Percentiles rank a stretch among this genome's conserved stretches.
These are phyloP conservation scores for Carex parvula DNA, from an alignment of 176 grass and related monocot species.

Conservation along the genomic window DNA sequence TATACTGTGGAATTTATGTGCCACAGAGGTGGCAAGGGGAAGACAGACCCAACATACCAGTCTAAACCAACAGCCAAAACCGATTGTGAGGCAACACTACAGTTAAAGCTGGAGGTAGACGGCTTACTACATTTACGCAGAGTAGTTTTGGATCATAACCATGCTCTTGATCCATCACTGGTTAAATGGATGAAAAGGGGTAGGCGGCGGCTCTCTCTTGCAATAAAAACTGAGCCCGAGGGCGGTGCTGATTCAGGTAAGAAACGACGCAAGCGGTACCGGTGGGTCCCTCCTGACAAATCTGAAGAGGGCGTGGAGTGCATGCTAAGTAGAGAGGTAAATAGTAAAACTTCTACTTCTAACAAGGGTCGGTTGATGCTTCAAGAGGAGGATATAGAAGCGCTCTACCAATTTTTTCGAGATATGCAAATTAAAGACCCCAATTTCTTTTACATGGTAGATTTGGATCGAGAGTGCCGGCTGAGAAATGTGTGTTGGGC, in stretches of 20 bases:
- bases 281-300: conserved; percentile 46
- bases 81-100: conserved; percentile 76
- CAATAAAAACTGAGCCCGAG: conserved; percentile 37
- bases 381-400: conserved; percentile 42
- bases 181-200: conserved; percentile 48
- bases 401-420: conserved; percentile 40
- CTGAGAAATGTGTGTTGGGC: conserved; percentile 83
- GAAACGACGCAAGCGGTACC: conserved; percentile 38
- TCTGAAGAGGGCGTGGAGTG: conserved; percentile 52
- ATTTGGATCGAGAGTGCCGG: conserved; percentile 69
- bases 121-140: conserved; percentile 78
- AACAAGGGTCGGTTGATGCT: conserved; percentile 35
- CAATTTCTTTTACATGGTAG: conserved; percentile 76
- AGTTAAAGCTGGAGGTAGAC: conserved; percentile 75
- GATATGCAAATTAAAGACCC: conserved; percentile 52
- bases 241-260: conserved; percentile 4
- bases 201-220: conserved; percentile 54
- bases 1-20: conserved; percentile 78
- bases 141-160: conserved; percentile 78
- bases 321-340: conserved; percentile 51
- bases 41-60: conserved; percentile 68
- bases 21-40: conserved; percentile 71
- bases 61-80: conserved; percentile 76
- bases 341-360: conserved; percentile 12
- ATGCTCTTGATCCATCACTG: conserved; percentile 61